Percentiles rank a stretch among this genome's conserved stretches.
Evolutionary conservation across 2,329 filamentous ascomycete species (phyloP).

Genomic region (Neofusicoccum sp.): DNA sequence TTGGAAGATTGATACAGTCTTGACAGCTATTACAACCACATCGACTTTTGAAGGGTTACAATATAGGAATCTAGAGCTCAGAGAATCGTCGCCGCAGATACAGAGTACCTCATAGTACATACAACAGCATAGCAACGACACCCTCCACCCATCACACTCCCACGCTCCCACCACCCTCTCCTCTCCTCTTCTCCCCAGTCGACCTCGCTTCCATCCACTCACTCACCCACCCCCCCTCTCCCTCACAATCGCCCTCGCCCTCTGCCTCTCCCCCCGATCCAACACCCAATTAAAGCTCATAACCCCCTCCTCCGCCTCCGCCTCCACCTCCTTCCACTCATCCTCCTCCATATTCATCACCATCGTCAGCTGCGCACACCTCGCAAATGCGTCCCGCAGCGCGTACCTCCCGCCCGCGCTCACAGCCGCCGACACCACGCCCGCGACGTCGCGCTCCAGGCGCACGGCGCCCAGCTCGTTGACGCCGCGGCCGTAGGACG

Average conservation of each 20-base stretch:
- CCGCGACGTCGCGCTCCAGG: conserved; percentile 81
- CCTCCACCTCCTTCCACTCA: conserved; percentile 79
- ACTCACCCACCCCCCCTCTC: conserved; percentile 24
- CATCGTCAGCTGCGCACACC: conserved; percentile 78
- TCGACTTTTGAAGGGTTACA: no score
- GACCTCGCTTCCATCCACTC: no score
- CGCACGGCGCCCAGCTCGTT: conserved; percentile 81
- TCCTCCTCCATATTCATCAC: conserved; percentile 95
- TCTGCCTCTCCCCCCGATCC: conserved; percentile 71
- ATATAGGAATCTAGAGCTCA: no score
- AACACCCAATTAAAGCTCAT: conserved; percentile 71
- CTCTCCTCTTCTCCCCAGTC: no score
- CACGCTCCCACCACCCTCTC: no score
- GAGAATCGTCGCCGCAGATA: no score
- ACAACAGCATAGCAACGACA: no score
- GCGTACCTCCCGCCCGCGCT: conserved; percentile 72
- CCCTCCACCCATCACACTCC: no score
- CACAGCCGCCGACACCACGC: conserved; percentile 67
- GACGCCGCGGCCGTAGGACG: conserved; percentile 70
- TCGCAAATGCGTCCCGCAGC: conserved; percentile 74
- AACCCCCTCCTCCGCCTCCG: conserved; percentile 48
- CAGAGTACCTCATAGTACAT: no score
- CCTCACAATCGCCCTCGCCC: conserved; percentile 69
- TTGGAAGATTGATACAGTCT: no score
- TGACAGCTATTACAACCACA: no score